Evolutionary conservation across 2,329 filamentous ascomycete species (phyloP).

Genomic region (Aspergillus udagawae): DNA sequence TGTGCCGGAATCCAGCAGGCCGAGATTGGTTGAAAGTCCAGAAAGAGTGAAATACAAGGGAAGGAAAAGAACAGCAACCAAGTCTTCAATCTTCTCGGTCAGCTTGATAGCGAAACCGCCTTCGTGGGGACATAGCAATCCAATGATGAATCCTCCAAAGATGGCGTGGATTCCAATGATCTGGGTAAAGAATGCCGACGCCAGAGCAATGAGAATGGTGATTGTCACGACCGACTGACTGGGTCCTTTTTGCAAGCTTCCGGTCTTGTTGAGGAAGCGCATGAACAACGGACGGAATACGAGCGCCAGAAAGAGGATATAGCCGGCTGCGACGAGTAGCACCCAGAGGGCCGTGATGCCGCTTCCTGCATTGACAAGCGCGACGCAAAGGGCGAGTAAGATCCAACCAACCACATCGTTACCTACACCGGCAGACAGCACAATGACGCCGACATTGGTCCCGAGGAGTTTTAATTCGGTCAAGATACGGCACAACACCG

Average conservation of each 20-base stretch:
- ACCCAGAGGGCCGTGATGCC: constrained; percentile 84
- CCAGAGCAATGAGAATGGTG: constrained; percentile 73
- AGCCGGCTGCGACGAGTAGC: constrained; percentile 70
- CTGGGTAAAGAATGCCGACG: constrained; percentile 80
- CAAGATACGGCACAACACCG: constrained; percentile 88
- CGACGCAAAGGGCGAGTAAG: constrained; percentile 85
- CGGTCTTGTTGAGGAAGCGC: constrained; percentile 67
- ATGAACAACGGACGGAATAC: constrained; percentile 70
- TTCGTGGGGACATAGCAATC: constrained; percentile 84
- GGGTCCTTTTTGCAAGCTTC: constrained; percentile 81
- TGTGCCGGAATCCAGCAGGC: constrained; percentile 73
- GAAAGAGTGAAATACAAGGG: constrained; percentile 93
- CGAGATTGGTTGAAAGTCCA: constrained; percentile 81
- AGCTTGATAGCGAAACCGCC: constrained; percentile 86
- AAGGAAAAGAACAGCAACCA: constrained; percentile 77
- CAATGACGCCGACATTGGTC: constrained; percentile 81
- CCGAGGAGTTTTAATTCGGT: constrained; percentile 82
- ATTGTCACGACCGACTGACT: constrained; percentile 79
- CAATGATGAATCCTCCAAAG: constrained; percentile 87
- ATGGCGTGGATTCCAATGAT: constrained; percentile 93
- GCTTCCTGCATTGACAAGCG: constrained; percentile 80
- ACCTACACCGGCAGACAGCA: constrained; percentile 83
- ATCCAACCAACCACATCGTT: constrained; percentile 94
- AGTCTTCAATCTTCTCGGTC: constrained; percentile 90
- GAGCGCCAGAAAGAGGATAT: constrained; percentile 70